Evolutionary conservation across 2,329 filamentous ascomycete genomes (phyloP), one percentile per base, ranked within the genome.

Genomic region (Aureobasidium sp.): DNA sequence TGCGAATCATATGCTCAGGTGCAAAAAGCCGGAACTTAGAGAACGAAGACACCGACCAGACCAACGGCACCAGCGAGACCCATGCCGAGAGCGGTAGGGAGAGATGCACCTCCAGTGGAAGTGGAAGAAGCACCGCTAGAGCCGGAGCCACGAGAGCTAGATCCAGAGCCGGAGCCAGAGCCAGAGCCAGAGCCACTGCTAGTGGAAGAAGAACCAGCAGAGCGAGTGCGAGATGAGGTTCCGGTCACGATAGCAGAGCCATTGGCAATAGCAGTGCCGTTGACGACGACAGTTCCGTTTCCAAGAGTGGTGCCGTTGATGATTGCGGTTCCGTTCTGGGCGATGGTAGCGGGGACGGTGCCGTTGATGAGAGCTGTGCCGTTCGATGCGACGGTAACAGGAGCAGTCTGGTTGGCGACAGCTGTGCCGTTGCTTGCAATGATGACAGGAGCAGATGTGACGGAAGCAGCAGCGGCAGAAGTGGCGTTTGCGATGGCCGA

Each of bases 41-140:
- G 65, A 52, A 73, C 75, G 61, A 79, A 69, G 66, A 79, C 71
- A 66, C 74, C 76, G 37, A 78, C 62, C 51, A 79, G 66, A n/a
- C 74, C 75, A 29, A 76, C 52, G 5, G 70, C 72, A 60, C 76
- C 77, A 61, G 72, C 75, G 32, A 78, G 56, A 52, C 75, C 74
- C 26, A 72, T 72, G 60, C 76, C 76, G 34, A 75, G 69, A 47
- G 71, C 73, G 44, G 73, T 72, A 4, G 75, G 74, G 50, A 73
- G 62, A 34, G 73, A 66, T 6, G 75, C 75, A 34, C 64, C 66
- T 20, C 53, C 67, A 50, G 63, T 59, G 20, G 66, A 67, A 29
- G 64, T 37, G 59, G 32, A 47, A 9, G 64, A 59, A 24, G 62
- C 55, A 44, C 60, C 50, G 44, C 47, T 46, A 15, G 64, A 61